These are phyloP conservation scores for Dryas integrifolia DNA, from an alignment of 331 rosid genomes.

Conservation along the genomic window DNA sequence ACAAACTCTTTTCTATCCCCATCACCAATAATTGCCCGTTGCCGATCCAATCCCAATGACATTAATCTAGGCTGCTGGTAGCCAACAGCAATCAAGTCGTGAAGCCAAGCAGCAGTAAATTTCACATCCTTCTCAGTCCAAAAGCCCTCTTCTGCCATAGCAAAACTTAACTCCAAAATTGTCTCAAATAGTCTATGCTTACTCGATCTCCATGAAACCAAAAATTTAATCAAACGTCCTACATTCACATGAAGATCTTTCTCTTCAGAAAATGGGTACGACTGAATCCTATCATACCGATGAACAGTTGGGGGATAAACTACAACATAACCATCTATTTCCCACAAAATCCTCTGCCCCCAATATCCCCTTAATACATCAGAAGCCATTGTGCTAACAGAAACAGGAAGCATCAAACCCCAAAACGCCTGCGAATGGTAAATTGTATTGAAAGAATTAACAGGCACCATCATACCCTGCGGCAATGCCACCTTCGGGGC, in stretches of 20 bases:
- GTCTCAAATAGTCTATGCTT: slow-evolving; percentile 75
- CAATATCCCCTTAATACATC: slow-evolving; percentile 95
- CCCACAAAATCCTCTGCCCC: slow-evolving; percentile 97
- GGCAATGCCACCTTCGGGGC: slow-evolving; percentile 89
- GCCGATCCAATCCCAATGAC: slow-evolving; percentile 83
- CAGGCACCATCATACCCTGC: slow-evolving; percentile 80
- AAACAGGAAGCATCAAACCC: slow-evolving; percentile 97
- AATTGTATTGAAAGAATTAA: slow-evolving; percentile 82
- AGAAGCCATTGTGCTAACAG: slow-evolving; percentile 88
- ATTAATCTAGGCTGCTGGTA: slow-evolving; percentile 93
- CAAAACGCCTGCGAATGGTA: slow-evolving; percentile 86
- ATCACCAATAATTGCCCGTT: slow-evolving; percentile 76
- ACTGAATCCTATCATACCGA: slow-evolving; percentile 72
- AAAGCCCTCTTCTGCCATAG: slow-evolving; percentile 85
- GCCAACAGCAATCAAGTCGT: slow-evolving; percentile 86
- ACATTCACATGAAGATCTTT: slow-evolving; percentile 95
- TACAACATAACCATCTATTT: slow-evolving; percentile 82
- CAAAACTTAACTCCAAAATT: slow-evolving; percentile 68
- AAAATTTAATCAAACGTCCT: slow-evolving; percentile 66
- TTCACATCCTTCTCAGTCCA: slow-evolving; percentile 89
- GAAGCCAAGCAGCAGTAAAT: slow-evolving; percentile 93
- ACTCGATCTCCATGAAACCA: slow-evolving; percentile 69
- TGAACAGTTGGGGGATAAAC: slow-evolving; percentile 90
- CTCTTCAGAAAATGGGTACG: slow-evolving; percentile 89
- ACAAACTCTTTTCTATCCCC: slow-evolving; percentile 84